Conservation (phyloP, 2,329 filamentous ascomycete species). For the Myriosclerotinia duriaeana region DNA sequence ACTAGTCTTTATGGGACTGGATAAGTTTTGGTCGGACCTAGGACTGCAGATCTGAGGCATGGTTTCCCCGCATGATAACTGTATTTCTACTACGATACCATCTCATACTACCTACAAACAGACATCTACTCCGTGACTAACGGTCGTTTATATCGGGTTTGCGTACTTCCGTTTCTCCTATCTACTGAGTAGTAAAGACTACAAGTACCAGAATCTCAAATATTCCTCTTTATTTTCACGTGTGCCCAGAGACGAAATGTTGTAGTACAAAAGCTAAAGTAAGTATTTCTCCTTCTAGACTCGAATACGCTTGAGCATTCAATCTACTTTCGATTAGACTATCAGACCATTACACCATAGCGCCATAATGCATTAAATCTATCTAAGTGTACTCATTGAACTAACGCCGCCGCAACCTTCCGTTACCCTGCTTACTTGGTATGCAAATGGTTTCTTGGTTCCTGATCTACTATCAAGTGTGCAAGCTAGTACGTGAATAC, state of each 20-base stretch:
- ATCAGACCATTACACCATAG: background rate
- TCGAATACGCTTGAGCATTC: background rate
- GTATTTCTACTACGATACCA: constrained; percentile 1
- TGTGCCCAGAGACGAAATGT: background rate
- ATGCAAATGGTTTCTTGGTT: background rate
- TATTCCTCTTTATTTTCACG: too few species aligned
- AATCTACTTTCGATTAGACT: background rate
- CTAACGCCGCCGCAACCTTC: background rate
- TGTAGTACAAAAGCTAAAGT: background rate
- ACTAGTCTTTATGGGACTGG: background rate
- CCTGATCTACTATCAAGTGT: background rate
- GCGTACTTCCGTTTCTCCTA: background rate
- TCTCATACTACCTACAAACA: background rate
- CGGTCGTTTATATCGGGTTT: background rate
- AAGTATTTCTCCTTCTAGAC: background rate
- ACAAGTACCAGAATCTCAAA: background rate
- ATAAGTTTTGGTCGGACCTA: background rate
- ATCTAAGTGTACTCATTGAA: constrained; percentile 1
- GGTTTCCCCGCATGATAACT: constrained; percentile 23
- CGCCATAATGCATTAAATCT: background rate
- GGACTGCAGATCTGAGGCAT: constrained; percentile 17
- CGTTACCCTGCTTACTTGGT: background rate
- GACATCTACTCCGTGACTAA: background rate
- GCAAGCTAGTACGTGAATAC: background rate
- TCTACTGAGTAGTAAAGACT: background rate